These are phyloP conservation scores for Crassisporium funariophilum DNA, from an alignment of 768 basidiomycete species.

Conservation along the genomic window DNA sequence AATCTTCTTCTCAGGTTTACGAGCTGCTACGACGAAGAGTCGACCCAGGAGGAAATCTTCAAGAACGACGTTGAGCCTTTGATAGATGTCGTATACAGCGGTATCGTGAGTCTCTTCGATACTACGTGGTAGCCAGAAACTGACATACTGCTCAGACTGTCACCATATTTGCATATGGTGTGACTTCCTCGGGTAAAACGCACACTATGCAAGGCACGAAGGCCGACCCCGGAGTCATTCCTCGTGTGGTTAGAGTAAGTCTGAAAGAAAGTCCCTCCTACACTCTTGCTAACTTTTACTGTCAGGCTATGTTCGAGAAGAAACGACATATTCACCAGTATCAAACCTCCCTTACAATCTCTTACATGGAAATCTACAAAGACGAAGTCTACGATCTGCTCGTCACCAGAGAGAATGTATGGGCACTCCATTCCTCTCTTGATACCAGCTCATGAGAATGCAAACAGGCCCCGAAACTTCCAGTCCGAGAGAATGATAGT, in stretches of 20 bases:
- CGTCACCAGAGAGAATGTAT: slow-evolving; percentile 66
- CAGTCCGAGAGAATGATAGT: slow-evolving; percentile 53
- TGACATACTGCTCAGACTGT: slow-evolving; percentile 56
- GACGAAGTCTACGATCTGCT: slow-evolving; percentile 90
- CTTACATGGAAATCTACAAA: slow-evolving; percentile 91
- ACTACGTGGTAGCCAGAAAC: background rate
- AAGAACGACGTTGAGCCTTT: slow-evolving; percentile 73
- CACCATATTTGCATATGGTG: slow-evolving; percentile 89
- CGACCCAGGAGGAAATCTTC: slow-evolving; percentile 80
- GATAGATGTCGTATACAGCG: slow-evolving; percentile 75
- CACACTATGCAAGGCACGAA: slow-evolving; percentile 89
- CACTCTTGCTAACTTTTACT: background rate
- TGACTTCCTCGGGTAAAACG: slow-evolving; percentile 90
- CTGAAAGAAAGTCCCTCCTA: background rate
- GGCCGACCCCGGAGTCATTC: slow-evolving; percentile 81
- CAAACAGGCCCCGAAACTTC: slow-evolving; percentile 50
- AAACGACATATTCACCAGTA: slow-evolving; percentile 40
- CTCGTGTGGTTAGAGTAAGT: slow-evolving; percentile 71
- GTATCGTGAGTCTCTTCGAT: slow-evolving; percentile 54
- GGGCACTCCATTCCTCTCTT: slow-evolving; percentile 21
- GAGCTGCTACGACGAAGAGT: slow-evolving; percentile 71
- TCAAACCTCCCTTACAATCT: slow-evolving; percentile 53
- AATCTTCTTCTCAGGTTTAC: slow-evolving; percentile 52
- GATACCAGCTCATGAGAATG: slow-evolving; percentile 4
- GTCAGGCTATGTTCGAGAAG: slow-evolving; percentile 60